Base-by-base conservation (phyloP, 2,329 filamentous ascomycete genomes). In the Aplosporella prunicola region DNA sequence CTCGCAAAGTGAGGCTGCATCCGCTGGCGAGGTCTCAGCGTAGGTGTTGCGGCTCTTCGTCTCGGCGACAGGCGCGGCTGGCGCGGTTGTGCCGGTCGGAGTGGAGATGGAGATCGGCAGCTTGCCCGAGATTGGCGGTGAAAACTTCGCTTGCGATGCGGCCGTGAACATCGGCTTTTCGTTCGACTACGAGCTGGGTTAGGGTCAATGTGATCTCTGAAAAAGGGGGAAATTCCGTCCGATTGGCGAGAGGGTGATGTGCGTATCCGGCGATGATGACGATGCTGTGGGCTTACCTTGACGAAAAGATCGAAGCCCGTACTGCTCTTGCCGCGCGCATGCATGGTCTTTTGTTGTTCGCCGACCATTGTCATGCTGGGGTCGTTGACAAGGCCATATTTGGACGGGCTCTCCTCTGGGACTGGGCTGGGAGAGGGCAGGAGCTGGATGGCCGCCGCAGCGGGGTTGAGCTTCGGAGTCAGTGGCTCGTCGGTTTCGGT, bases 271-370 rank as follows among this genome's bases (percentile, higher is more conserved):
- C n/a, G n/a, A n/a, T n/a, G n/a, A n/a, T n/a, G n/a, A n/a, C n/a
- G n/a, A n/a, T n/a, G 14, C 8, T 32, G 39, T 22, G 37, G 18
- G 34, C 50, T 44, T 53, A 58, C 55, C 48, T 58, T 56, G n/a
- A n/a, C n/a, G 44, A 60, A 45, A 20, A 58, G 47, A 35, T 56
- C 53, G 39, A 60, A 57, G 20, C 55, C 53, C 10, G 56, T 57
- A 40, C 51, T 58, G 41, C 58, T 60, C 41, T 60, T 60, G 14
- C 56, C 54, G 9, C 54, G 53, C 24, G 45, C 38, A 33, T 59
- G 56, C 36, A 53, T 50, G 24, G 49, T 27, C 13, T 20, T 20
- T 18, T 40, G 40, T 11, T 14, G 16, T 13, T 38, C 22, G 17
- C 9, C 18, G 32, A 24, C 24, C 8, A 10, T 35, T 16, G 25